Percentiles rank a stretch among this genome's conserved stretches.
phyloP scores from a whole-genome alignment of 768 basidiomycete genomes.

The Trametes gibbosa region DNA sequence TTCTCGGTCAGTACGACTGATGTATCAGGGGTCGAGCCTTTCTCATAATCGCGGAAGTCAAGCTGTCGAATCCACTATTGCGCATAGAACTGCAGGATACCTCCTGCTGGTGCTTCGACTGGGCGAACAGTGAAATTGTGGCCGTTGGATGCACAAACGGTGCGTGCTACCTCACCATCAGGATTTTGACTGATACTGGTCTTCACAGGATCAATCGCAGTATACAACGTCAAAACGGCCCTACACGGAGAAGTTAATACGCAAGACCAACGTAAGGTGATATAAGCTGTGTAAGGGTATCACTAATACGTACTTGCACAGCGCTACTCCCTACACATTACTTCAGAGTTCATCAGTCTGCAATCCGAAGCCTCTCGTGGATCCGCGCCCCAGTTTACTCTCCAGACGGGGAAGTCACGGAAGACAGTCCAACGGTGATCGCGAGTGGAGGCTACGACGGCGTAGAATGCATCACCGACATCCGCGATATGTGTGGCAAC shows the following conservation, averaged over 20 bases:
- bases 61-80: slow-evolving; percentile 59
- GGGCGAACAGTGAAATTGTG: slow-evolving; percentile 82
- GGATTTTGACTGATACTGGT: not conserved
- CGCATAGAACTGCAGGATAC: slow-evolving; percentile 76
- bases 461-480: slow-evolving; percentile 69
- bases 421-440: slow-evolving; percentile 67
- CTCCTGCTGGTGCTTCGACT: slow-evolving; percentile 79
- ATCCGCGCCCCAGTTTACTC: slow-evolving; percentile 60
- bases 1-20: slow-evolving; percentile 46
- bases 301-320: slow-evolving; percentile 13
- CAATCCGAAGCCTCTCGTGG: slow-evolving; percentile 76
- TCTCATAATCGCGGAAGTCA: slow-evolving; percentile 40
- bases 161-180: slow-evolving; percentile 26
- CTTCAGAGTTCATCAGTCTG: slow-evolving; percentile 72
- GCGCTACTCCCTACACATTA: slow-evolving; percentile 69
- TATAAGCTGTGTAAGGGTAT: not conserved
- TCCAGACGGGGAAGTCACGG: slow-evolving; percentile 43
- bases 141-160: slow-evolving; percentile 87
- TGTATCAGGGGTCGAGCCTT: not conserved
- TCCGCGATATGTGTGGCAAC: slow-evolving; percentile 64
- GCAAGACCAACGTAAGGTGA: slow-evolving; percentile 38
- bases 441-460: slow-evolving; percentile 83
- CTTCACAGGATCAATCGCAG: slow-evolving; percentile 30
- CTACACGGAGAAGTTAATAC: slow-evolving; percentile 2
- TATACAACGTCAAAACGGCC: slow-evolving; percentile 33